Conservation (phyloP, 306 rosid genomes). For the Dryas alaskensis region DNA sequence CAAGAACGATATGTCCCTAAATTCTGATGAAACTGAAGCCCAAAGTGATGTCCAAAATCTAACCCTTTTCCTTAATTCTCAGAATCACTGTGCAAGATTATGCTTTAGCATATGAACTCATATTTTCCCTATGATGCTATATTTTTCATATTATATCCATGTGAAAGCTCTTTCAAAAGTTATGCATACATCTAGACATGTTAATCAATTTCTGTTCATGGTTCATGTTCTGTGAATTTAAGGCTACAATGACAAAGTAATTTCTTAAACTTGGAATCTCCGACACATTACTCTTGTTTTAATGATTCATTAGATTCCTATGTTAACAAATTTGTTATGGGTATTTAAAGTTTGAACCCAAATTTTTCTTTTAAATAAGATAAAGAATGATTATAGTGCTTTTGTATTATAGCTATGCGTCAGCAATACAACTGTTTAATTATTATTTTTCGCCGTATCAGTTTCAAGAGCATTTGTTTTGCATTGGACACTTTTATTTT, state of each 20-base stretch:
- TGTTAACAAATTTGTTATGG: neutral
- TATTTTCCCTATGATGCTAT: conserved; percentile 1
- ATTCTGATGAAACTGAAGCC: no score
- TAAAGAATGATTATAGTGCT: neutral
- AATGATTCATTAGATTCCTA: neutral
- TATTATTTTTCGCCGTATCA: neutral
- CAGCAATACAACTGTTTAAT: neutral
- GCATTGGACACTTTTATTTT: neutral
- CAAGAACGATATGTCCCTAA: no score
- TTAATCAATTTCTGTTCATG: no score
- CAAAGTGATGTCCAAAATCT: no score
- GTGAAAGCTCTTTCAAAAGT: neutral
- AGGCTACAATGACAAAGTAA: neutral
- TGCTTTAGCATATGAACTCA: conserved; percentile 7
- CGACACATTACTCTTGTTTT: neutral
- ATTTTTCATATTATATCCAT: neutral
- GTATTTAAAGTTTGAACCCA: neutral
- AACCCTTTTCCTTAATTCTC: neutral
- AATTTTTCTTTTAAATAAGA: neutral
- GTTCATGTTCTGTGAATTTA: neutral
- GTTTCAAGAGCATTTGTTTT: neutral
- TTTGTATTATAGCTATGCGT: neutral
- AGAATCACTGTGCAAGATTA: neutral
- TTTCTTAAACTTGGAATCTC: neutral
- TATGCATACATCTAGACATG: neutral